Base-by-base conservation (phyloP, 768 basidiomycete genomes). In the Kwoniella dendrophila region DNA sequence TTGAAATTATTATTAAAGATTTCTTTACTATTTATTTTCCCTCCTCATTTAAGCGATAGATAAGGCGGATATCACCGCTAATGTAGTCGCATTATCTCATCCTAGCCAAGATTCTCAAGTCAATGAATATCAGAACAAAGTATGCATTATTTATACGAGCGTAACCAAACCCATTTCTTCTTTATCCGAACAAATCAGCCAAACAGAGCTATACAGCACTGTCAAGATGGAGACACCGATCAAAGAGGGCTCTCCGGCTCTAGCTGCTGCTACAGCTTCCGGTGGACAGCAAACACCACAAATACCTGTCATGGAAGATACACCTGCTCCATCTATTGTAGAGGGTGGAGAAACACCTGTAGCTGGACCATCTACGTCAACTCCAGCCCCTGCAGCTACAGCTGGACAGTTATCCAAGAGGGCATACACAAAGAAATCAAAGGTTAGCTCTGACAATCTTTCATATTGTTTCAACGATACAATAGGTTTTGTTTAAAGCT, bases 281-380 rank as follows among this genome's bases (percentile, higher is more conserved):
- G 30, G 54, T 61, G 59, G 27, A 56, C n/a, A n/a, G 30, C 41
- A n/a, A n/a, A n/a, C n/a, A n/a, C n/a, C n/a, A n/a, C n/a, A n/a
- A n/a, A n/a, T n/a, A n/a, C n/a, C n/a, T n/a, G n/a, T n/a, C n/a
- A n/a, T n/a, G n/a, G n/a, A n/a, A n/a, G 56, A 58, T 7, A 58
- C 56, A 2, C 48, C 66, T 6, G 48, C 27, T 6, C 62, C 56
- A 5, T 44, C 56, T 1, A 41, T 48, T 10, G 29, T 52, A 18
- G 56, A 53, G 20, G 41, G 56, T 29, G 24, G 24, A n/a, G 40
- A 36, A 36, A 59, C 34, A 26, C 64, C 47, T 3, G 58, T 63
- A 7, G 68, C 68, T 36, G 68, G 68, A 16, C 68, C 68, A n/a
- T 65, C 62, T 7, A 8, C 49, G 30, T 36, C 57, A 0, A 59